phyloP scores from a whole-genome alignment of 805 yeast species.

The Hanseniaspora lachancei region DNA sequence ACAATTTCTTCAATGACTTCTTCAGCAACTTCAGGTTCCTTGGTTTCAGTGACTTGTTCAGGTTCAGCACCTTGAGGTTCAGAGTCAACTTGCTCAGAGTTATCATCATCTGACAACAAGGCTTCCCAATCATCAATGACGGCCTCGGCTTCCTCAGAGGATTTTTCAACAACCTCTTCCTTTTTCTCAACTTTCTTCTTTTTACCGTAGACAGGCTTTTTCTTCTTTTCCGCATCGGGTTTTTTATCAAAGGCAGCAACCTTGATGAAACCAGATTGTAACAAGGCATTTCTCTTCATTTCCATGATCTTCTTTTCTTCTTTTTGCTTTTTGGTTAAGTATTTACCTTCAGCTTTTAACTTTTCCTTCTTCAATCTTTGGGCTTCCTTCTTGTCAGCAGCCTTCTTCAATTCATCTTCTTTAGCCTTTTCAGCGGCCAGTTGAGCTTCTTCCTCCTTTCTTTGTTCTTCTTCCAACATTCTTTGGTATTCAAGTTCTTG shows the following conservation, averaged over 20 bases:
- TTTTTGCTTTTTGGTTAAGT: constrained; percentile 84
- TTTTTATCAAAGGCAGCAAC: constrained; percentile 56
- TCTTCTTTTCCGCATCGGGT: constrained; percentile 15
- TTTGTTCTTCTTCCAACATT: constrained; percentile 63
- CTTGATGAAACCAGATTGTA: constrained; percentile 56
- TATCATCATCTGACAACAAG: constrained; percentile 48
- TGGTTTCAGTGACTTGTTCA: not conserved
- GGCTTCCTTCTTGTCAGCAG: constrained; percentile 60
- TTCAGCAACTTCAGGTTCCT: constrained; percentile 20
- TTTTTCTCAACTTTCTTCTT: constrained; percentile 43
- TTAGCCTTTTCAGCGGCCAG: constrained; percentile 33
- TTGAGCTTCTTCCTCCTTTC: constrained; percentile 34
- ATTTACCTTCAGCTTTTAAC: constrained; percentile 91
- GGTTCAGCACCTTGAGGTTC: constrained; percentile 27
- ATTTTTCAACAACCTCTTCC: constrained; percentile 20
- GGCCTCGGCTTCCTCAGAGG: constrained; percentile 38
- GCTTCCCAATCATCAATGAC: constrained; percentile 81
- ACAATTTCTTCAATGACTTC: constrained; percentile 21
- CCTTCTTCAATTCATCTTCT: constrained; percentile 44
- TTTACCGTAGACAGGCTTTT: constrained; percentile 53
- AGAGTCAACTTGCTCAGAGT: constrained; percentile 40
- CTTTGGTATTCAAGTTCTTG: constrained; percentile 71
- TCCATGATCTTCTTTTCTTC: constrained; percentile 79
- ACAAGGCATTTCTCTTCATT: constrained; percentile 74
- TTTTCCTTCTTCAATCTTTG: constrained; percentile 80